phyloP scores from a whole-genome alignment of 768 basidiomycete genomes.

The Porphyrellus cyaneotinctus region DNA sequence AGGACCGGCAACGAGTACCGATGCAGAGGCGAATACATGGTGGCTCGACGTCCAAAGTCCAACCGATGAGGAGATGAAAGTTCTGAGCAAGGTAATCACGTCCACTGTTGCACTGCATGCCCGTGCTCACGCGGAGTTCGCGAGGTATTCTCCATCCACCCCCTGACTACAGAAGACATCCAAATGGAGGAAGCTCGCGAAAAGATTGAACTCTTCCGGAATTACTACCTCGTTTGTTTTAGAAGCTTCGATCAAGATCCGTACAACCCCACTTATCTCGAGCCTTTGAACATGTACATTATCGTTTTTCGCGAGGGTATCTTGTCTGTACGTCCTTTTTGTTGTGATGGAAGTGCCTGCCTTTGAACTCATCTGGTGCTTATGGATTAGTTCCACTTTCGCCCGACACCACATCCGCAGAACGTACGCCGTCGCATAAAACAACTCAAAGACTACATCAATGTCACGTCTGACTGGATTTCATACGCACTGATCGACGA shows the following conservation, averaged over 20 bases:
- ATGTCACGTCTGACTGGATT: slow-evolving; percentile 99
- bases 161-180: slow-evolving; percentile 98
- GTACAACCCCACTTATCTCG: slow-evolving; percentile 94
- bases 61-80: slow-evolving; percentile 98
- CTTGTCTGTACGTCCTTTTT: slow-evolving; percentile 63
- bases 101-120: not conserved
- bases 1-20: slow-evolving; percentile 21
- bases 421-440: slow-evolving; percentile 98
- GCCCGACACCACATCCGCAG: slow-evolving; percentile 94
- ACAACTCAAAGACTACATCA: slow-evolving; percentile 98
- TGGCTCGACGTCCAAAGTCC: slow-evolving; percentile 94
- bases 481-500: slow-evolving; percentile 99
- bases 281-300: slow-evolving; percentile 99
- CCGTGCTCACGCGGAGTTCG: slow-evolving; percentile 5
- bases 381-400: slow-evolving; percentile 83
- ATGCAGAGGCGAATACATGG: slow-evolving; percentile 83
- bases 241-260: slow-evolving; percentile 98
- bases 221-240: slow-evolving; percentile 99
- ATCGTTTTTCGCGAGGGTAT: slow-evolving; percentile 98
- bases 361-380: not conserved
- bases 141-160: slow-evolving; percentile 95
- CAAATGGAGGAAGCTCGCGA: slow-evolving; percentile 99
- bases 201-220: slow-evolving; percentile 98
- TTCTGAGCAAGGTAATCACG: slow-evolving; percentile 75
- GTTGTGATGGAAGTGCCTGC: not conserved